phyloP scores from a whole-genome alignment of 1,284 basidiomycete species.

The Xerocomus nothofagi region DNA sequence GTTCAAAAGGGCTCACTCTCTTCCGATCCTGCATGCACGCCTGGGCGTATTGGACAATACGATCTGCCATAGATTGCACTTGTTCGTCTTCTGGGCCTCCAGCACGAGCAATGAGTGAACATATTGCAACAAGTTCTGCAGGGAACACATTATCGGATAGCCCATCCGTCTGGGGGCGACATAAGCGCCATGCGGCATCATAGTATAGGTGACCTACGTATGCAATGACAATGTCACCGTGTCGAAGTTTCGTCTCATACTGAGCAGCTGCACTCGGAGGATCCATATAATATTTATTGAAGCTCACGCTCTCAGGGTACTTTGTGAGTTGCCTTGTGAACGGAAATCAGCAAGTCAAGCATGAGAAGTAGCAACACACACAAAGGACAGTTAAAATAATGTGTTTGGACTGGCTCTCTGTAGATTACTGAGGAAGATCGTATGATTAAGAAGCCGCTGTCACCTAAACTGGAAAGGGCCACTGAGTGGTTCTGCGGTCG shows the following conservation, averaged over 20 bases:
- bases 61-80: conserved; percentile 70
- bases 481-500: conserved; percentile 3
- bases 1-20: conserved; percentile 69
- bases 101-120: conserved; percentile 58
- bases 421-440: conserved; percentile 67
- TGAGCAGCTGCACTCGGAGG: conserved; percentile 65
- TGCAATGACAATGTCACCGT: conserved; percentile 71
- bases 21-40: conserved; percentile 65
- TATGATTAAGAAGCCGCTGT: conserved; percentile 82
- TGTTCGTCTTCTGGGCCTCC: conserved; percentile 56
- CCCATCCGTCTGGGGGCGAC: conserved; percentile 71
- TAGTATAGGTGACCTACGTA: conserved; percentile 49
- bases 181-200: conserved; percentile 4
- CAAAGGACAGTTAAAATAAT: conserved; percentile 80
- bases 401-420: conserved; percentile 66
- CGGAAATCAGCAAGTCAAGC: conserved; percentile 4
- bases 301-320: conserved; percentile 50
- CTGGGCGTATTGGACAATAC: conserved; percentile 67
- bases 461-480: conserved; percentile 62
- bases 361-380: conserved; percentile 13
- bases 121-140: conserved; percentile 67
- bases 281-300: conserved; percentile 52
- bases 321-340: conserved; percentile 66
- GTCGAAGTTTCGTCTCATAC: conserved; percentile 63
- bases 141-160: conserved; percentile 85